phyloP scores from a whole-genome alignment of 163 green algal species.

The Dunaliella salina region DNA sequence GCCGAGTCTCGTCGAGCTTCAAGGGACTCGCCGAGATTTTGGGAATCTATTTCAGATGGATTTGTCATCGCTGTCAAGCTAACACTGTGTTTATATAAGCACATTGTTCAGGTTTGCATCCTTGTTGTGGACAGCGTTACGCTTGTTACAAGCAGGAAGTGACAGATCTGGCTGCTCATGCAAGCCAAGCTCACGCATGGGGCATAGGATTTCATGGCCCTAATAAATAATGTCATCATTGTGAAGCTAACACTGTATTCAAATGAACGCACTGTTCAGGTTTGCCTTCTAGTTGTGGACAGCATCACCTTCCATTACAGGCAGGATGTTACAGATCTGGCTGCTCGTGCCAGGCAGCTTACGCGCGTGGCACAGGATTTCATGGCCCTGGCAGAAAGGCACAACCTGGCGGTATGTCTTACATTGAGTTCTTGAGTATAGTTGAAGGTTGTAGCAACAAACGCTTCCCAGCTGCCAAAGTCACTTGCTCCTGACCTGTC shows the following conservation, averaged over 20 bases:
- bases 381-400: constrained; percentile 59
- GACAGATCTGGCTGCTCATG: constrained; percentile 63
- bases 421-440: no score
- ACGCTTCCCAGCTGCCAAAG: no score
- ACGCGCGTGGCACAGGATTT: constrained; percentile 72
- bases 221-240: no score
- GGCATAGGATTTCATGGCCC: constrained; percentile 65
- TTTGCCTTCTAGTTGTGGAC: constrained; percentile 79
- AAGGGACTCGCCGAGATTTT: no score
- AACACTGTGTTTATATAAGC: no score
- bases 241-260: no score
- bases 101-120: constrained; percentile 50
- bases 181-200: constrained; percentile 70
- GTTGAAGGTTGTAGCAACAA: no score
- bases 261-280: constrained; percentile 23
- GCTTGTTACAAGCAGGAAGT: constrained; percentile 82
- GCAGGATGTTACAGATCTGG: constrained; percentile 69
- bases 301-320: constrained; percentile 89
- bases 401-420: constrained; percentile 61
- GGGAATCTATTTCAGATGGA: no score
- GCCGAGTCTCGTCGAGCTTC: no score
- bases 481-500: no score
- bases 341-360: constrained; percentile 63
- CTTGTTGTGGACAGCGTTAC: constrained; percentile 83
- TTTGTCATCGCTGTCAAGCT: no score